Percentiles rank a stretch among this genome's conserved stretches.
Conservation (phyloP, 129 eudicot species). For the Pittosporum tobira region DNA sequence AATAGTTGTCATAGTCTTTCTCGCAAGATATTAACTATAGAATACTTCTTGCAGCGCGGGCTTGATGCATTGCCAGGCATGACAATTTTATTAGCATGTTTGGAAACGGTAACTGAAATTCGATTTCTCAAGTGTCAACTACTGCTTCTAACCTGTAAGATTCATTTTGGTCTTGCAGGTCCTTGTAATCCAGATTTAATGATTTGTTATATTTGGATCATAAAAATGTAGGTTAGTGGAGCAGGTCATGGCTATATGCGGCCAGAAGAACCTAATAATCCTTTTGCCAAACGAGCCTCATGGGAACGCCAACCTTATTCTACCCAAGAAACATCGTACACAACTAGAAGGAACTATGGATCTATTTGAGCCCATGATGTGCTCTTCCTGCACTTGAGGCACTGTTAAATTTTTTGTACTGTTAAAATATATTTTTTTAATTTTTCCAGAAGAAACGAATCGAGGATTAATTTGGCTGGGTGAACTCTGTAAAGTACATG, state of each 20-base stretch:
- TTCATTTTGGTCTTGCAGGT: no score
- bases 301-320: constrained; percentile 49
- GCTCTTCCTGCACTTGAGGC: no score
- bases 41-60: constrained; percentile 57
- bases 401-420: no score
- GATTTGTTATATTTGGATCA: no score
- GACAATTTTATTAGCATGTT: constrained; percentile 72
- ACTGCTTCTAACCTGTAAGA: no score
- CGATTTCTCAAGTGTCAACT: no score
- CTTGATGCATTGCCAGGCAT: constrained; percentile 93
- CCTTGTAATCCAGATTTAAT: no score
- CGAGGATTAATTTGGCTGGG: no score
- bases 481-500: no score
- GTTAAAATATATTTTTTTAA: no score
- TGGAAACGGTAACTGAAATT: constrained; percentile 92
- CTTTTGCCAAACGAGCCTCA: constrained; percentile 44
- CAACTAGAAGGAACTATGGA: constrained; percentile 46
- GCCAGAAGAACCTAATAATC: constrained; percentile 34
- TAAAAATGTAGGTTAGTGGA: constrained; percentile 48
- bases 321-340: constrained; percentile 30
- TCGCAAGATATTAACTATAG: neutral
- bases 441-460: no score
- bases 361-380: constrained; percentile 30
- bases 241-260: constrained; percentile 32
- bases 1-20: neutral